Percentiles rank a stretch among this genome's conserved stretches.
These are phyloP conservation scores for Linnemannia hyalina DNA, from an alignment of 192 early-diverging fungal genomes.

Conservation along the genomic window DNA sequence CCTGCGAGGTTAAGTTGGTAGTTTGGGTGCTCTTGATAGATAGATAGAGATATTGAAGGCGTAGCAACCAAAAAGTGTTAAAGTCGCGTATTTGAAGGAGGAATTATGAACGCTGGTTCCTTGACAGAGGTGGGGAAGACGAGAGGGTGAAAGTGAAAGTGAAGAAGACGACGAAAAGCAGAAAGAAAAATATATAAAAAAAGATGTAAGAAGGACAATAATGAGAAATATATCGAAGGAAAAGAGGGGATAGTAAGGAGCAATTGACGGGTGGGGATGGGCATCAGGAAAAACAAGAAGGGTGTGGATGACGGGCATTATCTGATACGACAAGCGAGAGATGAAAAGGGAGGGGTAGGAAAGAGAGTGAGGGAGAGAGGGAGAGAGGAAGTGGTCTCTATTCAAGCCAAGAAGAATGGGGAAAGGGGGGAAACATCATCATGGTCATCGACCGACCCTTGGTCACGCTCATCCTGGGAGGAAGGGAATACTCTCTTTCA, in stretches of 20 bases:
- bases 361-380: not conserved
- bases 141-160: not conserved
- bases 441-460: not conserved
- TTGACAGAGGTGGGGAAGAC: not conserved
- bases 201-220: not conserved
- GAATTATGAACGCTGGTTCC: not conserved
- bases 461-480: not conserved
- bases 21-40: not conserved
- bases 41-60: not conserved
- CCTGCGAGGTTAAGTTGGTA: not conserved
- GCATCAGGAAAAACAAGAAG: not conserved
- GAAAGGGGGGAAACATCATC: not conserved
- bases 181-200: not conserved
- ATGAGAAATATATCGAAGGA: not conserved
- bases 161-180: not conserved
- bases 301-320: not conserved
- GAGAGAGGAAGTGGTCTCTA: not conserved
- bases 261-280: not conserved
- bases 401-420: not conserved
- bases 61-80: not conserved
- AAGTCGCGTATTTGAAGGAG: not conserved
- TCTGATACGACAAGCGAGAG: not conserved
- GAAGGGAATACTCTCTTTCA: not conserved
- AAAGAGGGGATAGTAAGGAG: not conserved
- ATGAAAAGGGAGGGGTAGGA: not conserved